Conservation (phyloP, 192 early-diverging fungal genomes). For the Coemansia sp. region DNA sequence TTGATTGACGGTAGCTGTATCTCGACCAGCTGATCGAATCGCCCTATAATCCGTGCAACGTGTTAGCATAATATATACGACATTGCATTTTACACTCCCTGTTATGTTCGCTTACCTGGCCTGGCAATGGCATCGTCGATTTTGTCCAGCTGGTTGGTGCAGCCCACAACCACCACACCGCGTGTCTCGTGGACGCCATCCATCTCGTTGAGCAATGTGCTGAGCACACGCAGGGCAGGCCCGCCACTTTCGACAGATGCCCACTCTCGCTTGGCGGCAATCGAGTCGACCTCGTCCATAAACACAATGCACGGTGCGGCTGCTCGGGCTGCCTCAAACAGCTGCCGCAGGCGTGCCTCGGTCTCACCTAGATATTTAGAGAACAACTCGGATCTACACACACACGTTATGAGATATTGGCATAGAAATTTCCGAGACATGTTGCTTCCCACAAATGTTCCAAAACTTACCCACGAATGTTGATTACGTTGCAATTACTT, state of each 20-base stretch:
- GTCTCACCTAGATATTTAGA: conserved; percentile 96
- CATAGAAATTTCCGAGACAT: too few species aligned
- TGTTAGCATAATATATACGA: not conserved
- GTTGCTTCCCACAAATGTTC: too few species aligned
- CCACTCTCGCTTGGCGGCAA: conserved; percentile 75
- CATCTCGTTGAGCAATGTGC: conserved; percentile 96
- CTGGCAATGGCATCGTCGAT: conserved; percentile 84
- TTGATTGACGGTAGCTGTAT: conserved; percentile 54
- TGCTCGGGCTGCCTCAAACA: conserved; percentile 80
- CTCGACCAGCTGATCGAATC: conserved; percentile 87
- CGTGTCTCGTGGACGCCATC: conserved; percentile 89
- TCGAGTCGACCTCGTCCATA: conserved; percentile 91
- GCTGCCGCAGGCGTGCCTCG: conserved; percentile 70
- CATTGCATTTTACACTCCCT: too few species aligned
- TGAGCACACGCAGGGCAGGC: conserved; percentile 85
- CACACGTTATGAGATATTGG: too few species aligned
- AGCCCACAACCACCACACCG: conserved; percentile 84
- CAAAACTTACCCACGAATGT: conserved; percentile 76
- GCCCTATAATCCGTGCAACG: conserved; percentile 55
- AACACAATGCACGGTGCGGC: conserved; percentile 92
- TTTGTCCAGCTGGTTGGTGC: conserved; percentile 85
- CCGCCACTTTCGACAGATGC: conserved; percentile 63
- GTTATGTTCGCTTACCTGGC: conserved; percentile 61
- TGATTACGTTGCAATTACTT: conserved; percentile 80
- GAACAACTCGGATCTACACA: conserved; percentile 70